Evolutionary conservation across 2,329 filamentous ascomycete genomes (phyloP), one percentile per base, ranked within the genome.

Genomic region (Aureobasidium sp.): DNA sequence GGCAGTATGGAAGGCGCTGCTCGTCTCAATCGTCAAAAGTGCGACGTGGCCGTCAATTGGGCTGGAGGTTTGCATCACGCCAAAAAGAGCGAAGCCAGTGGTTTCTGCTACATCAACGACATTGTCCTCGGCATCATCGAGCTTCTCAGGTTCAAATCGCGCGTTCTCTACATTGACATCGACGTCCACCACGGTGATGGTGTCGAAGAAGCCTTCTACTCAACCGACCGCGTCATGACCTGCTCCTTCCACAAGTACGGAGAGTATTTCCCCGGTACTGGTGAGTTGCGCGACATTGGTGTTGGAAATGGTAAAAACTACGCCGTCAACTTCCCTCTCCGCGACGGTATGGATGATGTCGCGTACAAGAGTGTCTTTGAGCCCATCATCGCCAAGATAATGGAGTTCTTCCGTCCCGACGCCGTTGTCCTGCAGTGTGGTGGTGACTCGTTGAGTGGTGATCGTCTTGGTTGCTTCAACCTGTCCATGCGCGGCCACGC

Each of bases 171-270:
- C 71, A 82, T 87, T 64, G 84, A 87, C 68, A 86, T 87, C 64
- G 84, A 87, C 70, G 84, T 87, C 19, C 84, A 87, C 70, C 84
- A 87, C 66, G 84, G 84, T 40, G 84, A 87, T 69, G 85, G 85
- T 66, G 85, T 88, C 42, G 85, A 88, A 72, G 85, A 88, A 72
- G 85, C 85, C 5, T 88, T 88, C 70, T 88, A 88, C 72, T 86
- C 85, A 1, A 88, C 85, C 48, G 85, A 88, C 69, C 82, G 85
- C 61, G 85, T 88, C 69, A 88, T 88, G 85, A 88, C 85, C 3
- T 81, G 84, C 49, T 88, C 85, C 3, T 88, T 88, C 74, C 85
- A 88, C 77, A 88, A 88, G 68, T 88, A 88, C 69, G 85, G 85
- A 68, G 85, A 88, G 70, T 88, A 88, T 73, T 88, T 88, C 72